Conservation (phyloP, 257 asterid genomes). For the Asclepias syriaca region DNA sequence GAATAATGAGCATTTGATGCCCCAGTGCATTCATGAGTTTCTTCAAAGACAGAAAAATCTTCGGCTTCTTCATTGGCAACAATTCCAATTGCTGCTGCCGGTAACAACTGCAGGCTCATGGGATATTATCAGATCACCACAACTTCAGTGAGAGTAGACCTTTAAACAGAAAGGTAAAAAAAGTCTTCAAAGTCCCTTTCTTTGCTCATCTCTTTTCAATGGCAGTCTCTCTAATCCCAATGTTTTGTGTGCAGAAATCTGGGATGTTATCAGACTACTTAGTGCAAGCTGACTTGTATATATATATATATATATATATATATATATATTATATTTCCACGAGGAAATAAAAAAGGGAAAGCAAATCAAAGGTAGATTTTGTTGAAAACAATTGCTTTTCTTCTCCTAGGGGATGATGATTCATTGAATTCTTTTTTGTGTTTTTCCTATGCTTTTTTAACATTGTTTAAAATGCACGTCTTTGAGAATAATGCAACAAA, state of each 20-base stretch:
- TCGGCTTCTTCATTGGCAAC: neutral
- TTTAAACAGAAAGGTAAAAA: neutral
- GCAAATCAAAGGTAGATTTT: slow-evolving; percentile 19
- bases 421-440: neutral
- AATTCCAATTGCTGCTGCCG: neutral
- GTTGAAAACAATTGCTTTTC: neutral
- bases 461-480: neutral
- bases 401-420: neutral
- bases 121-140: neutral
- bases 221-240: neutral
- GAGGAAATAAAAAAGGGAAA: slow-evolving; percentile 16
- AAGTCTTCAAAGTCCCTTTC: neutral
- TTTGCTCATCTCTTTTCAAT: neutral
- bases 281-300: slow-evolving; percentile 25
- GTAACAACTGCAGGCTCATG: neutral
- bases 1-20: slow-evolving; percentile 6
- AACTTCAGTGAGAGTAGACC: neutral
- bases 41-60: too few relatives aligned
- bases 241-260: slow-evolving; percentile 16
- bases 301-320: slow-evolving; percentile 6
- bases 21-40: neutral
- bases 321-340: slow-evolving; percentile 13
- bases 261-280: slow-evolving; percentile 18
- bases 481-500: neutral
- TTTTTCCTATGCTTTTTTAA: neutral